Base-by-base conservation (phyloP, 2,329 filamentous ascomycete genomes). In the Hypomyces perniciosus region DNA sequence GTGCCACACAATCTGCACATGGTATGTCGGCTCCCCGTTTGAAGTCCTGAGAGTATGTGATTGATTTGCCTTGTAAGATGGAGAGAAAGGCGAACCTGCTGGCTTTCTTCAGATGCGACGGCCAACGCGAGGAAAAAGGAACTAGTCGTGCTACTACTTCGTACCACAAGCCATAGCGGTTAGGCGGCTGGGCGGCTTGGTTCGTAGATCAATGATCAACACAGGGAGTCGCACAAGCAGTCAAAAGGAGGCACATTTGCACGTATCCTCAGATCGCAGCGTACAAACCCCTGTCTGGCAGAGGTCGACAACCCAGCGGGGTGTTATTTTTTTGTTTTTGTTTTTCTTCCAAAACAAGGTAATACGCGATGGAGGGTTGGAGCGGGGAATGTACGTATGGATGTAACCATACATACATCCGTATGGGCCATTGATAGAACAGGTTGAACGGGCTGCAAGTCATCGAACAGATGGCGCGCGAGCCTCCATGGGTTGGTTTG, bases 271-370 rank as follows among this genome's bases (percentile, higher is more conserved):
- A 35, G 30, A 40, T 43, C 10, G 28, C 26, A 31, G 31, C 26
- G 29, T 28, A 39, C 5, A 30, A 34, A 13, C 12, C 28, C 48
- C 20, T 20, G 20, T 20, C 20, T 20, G 20, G 20, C 20, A 20
- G 20, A 20, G 20, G 20, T 20, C 20, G 20, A 20, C 20, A 20
- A 3, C 28, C 40, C 12, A 29, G 40, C 6, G 27, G 40, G 20
- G 40, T 20, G 20, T 20, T 20, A 20, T 20, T 20, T 3, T 20
- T 20, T 6, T 27, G 7, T 8, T 27, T 27, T 29, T 35, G 38
- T 27, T 33, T 30, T 45, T 50, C 39, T 43, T 46, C 34, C 50
- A 47, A 53, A 47, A 53, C 51, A 53, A 40, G 40, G 39, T 47
- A 30, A 50, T 28, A 39, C 27, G 26, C 42, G 31, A 39, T 39